phyloP scores from a whole-genome alignment of 2,329 filamentous ascomycete species.

The Alternaria ventricosa region DNA sequence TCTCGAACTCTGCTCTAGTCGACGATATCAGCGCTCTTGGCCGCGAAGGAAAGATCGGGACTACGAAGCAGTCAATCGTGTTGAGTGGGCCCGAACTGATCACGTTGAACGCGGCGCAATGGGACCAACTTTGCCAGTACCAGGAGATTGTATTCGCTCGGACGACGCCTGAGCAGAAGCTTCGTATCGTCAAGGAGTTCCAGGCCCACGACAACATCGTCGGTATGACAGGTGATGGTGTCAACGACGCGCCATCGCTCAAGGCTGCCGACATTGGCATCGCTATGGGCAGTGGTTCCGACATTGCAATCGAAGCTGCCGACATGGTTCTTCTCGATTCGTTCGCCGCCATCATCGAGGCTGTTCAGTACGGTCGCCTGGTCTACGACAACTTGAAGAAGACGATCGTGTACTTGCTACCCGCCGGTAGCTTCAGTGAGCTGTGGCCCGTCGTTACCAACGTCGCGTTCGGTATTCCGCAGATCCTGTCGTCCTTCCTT shows the following conservation, averaged over 20 bases:
- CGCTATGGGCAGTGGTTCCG: slow-evolving; percentile 63
- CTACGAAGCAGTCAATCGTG: slow-evolving; percentile 36
- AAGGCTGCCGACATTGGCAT: slow-evolving; percentile 67
- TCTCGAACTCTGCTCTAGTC: slow-evolving; percentile 61
- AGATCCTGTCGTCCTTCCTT: slow-evolving; percentile 74
- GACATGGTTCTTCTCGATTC: slow-evolving; percentile 71
- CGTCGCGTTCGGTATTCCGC: slow-evolving; percentile 73
- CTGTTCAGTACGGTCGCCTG: slow-evolving; percentile 73
- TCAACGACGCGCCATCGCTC: slow-evolving; percentile 61
- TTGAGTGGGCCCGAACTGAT: slow-evolving; percentile 61
- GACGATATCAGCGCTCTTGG: slow-evolving; percentile 63
- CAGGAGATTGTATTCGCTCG: slow-evolving; percentile 75
- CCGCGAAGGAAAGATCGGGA: slow-evolving; percentile 35
- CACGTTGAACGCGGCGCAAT: slow-evolving; percentile 70
- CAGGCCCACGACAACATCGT: slow-evolving; percentile 66
- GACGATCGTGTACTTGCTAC: slow-evolving; percentile 75
- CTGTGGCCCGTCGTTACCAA: slow-evolving; percentile 78
- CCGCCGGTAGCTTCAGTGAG: slow-evolving; percentile 76
- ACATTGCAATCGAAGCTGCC: slow-evolving; percentile 67
- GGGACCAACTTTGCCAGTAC: slow-evolving; percentile 69
- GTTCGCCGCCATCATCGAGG: slow-evolving; percentile 74
- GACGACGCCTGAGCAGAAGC: slow-evolving; percentile 79
- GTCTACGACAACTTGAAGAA: slow-evolving; percentile 85
- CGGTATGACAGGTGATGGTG: slow-evolving; percentile 58
- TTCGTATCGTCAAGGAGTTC: slow-evolving; percentile 79